Base-by-base conservation (phyloP, 768 basidiomycete genomes). In the Boletus bicolor region DNA sequence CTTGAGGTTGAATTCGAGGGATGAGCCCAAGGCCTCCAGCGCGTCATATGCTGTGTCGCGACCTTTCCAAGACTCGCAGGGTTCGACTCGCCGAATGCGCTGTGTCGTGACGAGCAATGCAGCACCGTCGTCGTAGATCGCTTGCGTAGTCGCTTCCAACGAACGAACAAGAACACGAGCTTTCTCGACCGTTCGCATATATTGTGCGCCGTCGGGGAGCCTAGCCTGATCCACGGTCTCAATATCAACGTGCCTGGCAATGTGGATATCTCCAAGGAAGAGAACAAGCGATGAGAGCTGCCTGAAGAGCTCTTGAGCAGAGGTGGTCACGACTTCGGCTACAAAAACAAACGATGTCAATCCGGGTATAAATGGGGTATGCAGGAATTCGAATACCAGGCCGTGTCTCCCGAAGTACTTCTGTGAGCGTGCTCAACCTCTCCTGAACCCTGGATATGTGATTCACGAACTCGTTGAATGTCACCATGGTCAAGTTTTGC, bases 161-260 rank as follows among this genome's bases (percentile, higher is more conserved):
- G 74, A 73, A 24, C 80, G 76, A 8, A 83, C 69, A 17, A 82
- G 70, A 15, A 70, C 60, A 8, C 77, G 76, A 5, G 81, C 83
- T 52, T 73, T 74, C 49, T 76, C 73, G 1, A 82, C 76, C 28
- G 73, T 73, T 39, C 73, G 70, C 46, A 73, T 56, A 53, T 79
- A 81, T 21, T 66, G 67, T 15, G 63, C 62, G 41, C 77, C 77
- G 10, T 72, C 70, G 2, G 67, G 55, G 1, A 75, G 64, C 7
- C 69, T 65, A 4, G 70, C 59, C 11, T 70, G 64, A 28, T 70
- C 64, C 21, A 71, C 65, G 9, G 75, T 76, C 42, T 82, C 77
- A 12, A 84, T 70, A 54, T 84, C 84, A 37, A 84, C 75, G 43
- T 76, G 73, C 28, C 75, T 73, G 17, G 81, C 80, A 24, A 84